Conservation (phyloP, 352 stramenopile genomes). For the Pythium folliculosum region DNA sequence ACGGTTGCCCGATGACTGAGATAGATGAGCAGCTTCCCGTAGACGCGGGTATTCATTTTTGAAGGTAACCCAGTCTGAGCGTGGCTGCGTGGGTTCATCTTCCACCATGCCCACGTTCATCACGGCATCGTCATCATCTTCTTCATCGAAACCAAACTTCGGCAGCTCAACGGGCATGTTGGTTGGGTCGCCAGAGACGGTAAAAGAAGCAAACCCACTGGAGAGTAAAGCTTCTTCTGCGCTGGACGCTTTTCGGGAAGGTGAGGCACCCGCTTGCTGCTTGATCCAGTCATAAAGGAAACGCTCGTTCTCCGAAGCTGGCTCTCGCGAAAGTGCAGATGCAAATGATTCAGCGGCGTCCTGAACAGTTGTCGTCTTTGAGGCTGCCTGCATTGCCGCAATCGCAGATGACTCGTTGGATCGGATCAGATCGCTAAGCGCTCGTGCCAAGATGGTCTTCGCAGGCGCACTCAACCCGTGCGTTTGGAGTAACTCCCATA, state of each 20-base stretch:
- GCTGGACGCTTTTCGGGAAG: background rate
- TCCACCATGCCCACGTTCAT: background rate
- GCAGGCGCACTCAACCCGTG: constrained; percentile 51
- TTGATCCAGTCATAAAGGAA: constrained; percentile 18
- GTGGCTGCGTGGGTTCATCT: background rate
- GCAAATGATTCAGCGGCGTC: constrained; percentile 8
- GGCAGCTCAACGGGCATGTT: background rate
- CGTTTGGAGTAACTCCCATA: constrained; percentile 62
- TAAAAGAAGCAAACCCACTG: constrained; percentile 18
- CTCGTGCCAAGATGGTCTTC: constrained; percentile 1
- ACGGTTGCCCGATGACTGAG: background rate
- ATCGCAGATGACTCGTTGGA: constrained; percentile 48
- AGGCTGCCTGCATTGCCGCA: constrained; percentile 12
- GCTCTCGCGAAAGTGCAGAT: background rate
- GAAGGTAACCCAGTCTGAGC: constrained; percentile 18
- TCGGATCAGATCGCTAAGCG: constrained; percentile 34
- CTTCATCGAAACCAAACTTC: constrained; percentile 16
- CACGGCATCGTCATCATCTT: constrained; percentile 9
- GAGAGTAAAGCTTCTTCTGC: constrained; percentile 22
- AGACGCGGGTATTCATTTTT: constrained; percentile 15
- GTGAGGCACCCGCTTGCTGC: background rate
- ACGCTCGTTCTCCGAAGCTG: constrained; percentile 4
- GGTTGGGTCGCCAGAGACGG: background rate
- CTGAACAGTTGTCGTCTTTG: constrained; percentile 6
- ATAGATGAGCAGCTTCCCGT: background rate